Base-by-base conservation (phyloP, 2,329 filamentous ascomycete species). In the Didymella lethalis region DNA sequence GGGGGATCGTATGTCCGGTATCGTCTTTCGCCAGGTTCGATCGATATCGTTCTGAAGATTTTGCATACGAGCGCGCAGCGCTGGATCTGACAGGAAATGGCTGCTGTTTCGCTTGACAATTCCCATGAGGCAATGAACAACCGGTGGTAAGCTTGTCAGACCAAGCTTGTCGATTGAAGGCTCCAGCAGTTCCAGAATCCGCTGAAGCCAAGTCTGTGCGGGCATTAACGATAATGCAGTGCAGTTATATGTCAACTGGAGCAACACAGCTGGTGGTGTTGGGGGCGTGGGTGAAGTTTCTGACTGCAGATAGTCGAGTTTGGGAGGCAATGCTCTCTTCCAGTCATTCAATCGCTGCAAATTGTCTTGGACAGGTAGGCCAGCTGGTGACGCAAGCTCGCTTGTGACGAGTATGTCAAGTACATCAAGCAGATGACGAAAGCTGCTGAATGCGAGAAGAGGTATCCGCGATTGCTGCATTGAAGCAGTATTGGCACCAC, bases 391-490 rank as follows among this genome's bases (percentile, higher is more conserved):
- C 29, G 63, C 25, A 14, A 53, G 41, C 31, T 63, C 59, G 29
- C 57, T 57, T 23, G 59, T 53, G 18, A 64, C 61, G 2, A 75
- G 57, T 32, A 76, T 60, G 34, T 69, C 65, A 18, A 72, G 53
- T 18, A 77, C 45, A 25, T 70, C 65, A 0, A 83, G 70, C 18
- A 86, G 73, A 28, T 78, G 76, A 59, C 86, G 86, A 67, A 85
- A 85, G 6, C 80, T 83, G 66, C 84, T 86, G 23, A 84, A 69
- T 5, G 80, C 77, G 44, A 82, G 77, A 12, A 82, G 64, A 6
- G 75, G 75, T 23, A 64, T 64, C 44, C 69, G 65, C 43, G 66
- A 64, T 31, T 62, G 61, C 36, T 64, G 59, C 36, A 56, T 54
- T n/a, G 57, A 53, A 31, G 56, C 48, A 34, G 40, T 78, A 76